Evolutionary conservation across 2,329 filamentous ascomycete species (phyloP), one percentile per base, ranked within the genome.

Genomic region (Paecilomyces formosus): DNA sequence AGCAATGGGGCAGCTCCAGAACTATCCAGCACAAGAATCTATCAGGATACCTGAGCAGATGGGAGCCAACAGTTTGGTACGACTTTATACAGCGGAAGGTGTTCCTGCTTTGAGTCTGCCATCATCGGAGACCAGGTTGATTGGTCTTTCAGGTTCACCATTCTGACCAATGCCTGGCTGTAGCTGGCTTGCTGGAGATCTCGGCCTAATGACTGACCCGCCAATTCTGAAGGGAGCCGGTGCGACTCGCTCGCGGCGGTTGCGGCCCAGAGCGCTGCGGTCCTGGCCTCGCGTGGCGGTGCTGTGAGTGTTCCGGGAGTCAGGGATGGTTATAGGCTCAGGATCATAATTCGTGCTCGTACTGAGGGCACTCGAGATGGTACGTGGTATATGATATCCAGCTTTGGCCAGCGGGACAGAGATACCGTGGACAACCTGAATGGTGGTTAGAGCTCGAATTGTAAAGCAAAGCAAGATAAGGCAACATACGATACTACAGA

Each of bases 401-500:
- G 77, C 71, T 65, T 79, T 79, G 24, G 75, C 78, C 2, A 94
- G 72, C 0, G 92, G 91, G 13, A 96, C 90, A 55, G 86, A 91
- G 1, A 96, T 78, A 6, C 91, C 90, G 65, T 96, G 91, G 3
- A 94, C 87, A 49, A 92, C 76, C 86, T 86, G 35, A 57, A 5
- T 6, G 26, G 31, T 51, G 26, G 8, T 7, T 28, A 45, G 33
- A 7, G 7, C 22, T 1, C 18, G 8, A n/a, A 9, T 5, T 60
- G 9, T 11, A 54, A 18, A 28, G 24, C 24, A 28, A 7, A 54
- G 13, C 24, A 22, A 65, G 60, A 59, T 31, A 45, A 12, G 51
- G 13, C 18, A 12, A 79, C 86, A 80, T 76, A 92, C 88, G 60
- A 96, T 87, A 63, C 89, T 94, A 74, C 89, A 93, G 21, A 94